Conservation (phyloP, 2,329 filamentous ascomycete species). For the Leptographium flavum region DNA sequence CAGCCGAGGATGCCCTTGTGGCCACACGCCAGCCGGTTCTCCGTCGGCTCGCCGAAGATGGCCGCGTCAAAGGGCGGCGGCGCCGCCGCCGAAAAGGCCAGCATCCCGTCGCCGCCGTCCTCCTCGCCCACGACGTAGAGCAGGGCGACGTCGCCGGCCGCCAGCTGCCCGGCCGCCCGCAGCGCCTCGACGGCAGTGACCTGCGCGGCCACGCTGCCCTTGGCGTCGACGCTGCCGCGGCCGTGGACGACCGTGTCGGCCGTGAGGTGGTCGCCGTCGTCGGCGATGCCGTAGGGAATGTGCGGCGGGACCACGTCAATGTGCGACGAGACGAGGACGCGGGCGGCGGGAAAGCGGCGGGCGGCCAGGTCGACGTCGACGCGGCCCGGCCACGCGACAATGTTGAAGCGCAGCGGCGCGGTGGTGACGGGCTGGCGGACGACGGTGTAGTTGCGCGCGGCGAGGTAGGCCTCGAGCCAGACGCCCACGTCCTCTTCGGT, state of each 20-base stretch:
- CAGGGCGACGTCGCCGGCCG: conserved; percentile 35
- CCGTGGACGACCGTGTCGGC: conserved; percentile 46
- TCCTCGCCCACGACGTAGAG: conserved; percentile 76
- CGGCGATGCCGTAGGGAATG: conserved; percentile 50
- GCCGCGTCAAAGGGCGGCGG: conserved; percentile 42
- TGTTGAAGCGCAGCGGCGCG: conserved; percentile 48
- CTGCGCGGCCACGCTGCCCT: conserved; percentile 58
- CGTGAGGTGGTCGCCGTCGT: conserved; percentile 24
- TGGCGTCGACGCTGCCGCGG: conserved; percentile 61
- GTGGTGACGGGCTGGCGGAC: conserved; percentile 28
- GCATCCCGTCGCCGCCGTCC: conserved; percentile 68
- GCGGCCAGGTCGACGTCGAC: no score
- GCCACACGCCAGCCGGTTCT: conserved; percentile 72
- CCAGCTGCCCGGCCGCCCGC: conserved; percentile 17
- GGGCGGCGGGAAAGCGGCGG: conserved; percentile 20
- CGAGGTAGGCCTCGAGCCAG: conserved; percentile 55
- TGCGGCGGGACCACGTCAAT: conserved; percentile 68
- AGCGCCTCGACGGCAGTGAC: conserved; percentile 52
- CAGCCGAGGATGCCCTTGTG: conserved; percentile 77
- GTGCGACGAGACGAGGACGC: conserved; percentile 60
- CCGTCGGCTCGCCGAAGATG: conserved; percentile 89
- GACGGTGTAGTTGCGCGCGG: conserved; percentile 27
- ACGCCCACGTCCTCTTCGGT: conserved; percentile 54
- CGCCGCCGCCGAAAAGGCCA: conserved; percentile 27
- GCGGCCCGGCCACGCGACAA: conserved; percentile 50